Percentiles rank a stretch among this genome's conserved stretches.
phyloP scores from a whole-genome alignment of 2,329 filamentous ascomycete species.

The Pseudopyrenochaeta lycopersici region DNA sequence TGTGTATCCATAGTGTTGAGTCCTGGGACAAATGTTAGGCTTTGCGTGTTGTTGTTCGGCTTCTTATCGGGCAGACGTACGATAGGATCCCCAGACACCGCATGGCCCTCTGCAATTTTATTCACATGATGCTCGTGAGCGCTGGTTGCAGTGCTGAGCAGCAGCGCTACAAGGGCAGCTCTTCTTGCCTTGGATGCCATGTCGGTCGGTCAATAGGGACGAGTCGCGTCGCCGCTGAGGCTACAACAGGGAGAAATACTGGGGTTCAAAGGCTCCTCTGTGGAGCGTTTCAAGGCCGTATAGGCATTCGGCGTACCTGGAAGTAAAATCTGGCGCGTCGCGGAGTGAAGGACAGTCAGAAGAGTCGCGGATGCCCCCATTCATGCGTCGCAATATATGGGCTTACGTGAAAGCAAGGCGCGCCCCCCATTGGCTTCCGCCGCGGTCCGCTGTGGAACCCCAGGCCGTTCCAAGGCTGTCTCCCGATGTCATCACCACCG shows the following conservation, averaged over 20 bases:
- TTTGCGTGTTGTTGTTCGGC: background rate
- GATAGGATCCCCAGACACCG: conserved; percentile 47
- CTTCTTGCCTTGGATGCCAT: conserved; percentile 18
- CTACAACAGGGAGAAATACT: conserved; percentile 7
- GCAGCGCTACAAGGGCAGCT: conserved; percentile 27
- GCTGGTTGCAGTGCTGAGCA: conserved; percentile 34
- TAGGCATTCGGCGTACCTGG: conserved; percentile 10
- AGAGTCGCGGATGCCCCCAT: conserved; percentile 14
- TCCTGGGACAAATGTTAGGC: conserved; percentile 61
- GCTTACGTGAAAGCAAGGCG: conserved; percentile 37
- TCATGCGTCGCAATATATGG: conserved; percentile 31
- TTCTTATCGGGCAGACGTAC: conserved; percentile 25
- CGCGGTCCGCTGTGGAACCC: conserved; percentile 11
- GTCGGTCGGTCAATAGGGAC: conserved; percentile 5
- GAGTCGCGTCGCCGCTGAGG: conserved; percentile 2
- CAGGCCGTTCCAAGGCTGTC: background rate
- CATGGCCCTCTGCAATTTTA: conserved; percentile 50
- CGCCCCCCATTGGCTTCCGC: conserved; percentile 30
- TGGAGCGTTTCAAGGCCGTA: conserved; percentile 23
- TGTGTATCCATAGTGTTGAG: conserved; percentile 90
- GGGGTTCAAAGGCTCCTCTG: conserved; percentile 23
- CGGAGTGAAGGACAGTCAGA: background rate
- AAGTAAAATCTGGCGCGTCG: conserved; percentile 2
- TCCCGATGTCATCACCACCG: conserved; percentile 2
- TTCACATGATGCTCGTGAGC: conserved; percentile 54